Conservation (phyloP, 1,139 yeast genomes). For the Hanseniaspora gamundiae region DNA sequence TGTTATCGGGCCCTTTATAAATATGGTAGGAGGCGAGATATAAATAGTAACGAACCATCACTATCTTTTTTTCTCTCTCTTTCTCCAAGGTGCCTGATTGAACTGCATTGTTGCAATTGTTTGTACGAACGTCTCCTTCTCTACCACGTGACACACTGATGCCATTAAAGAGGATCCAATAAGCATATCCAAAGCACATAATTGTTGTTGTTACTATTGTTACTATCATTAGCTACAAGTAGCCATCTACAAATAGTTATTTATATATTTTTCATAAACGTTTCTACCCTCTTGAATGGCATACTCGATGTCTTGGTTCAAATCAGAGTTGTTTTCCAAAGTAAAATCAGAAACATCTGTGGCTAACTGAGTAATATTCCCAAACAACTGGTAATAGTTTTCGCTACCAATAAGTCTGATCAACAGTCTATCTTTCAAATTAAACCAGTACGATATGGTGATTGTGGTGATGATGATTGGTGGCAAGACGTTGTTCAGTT, state of each 20-base stretch:
- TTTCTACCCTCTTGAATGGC: not conserved
- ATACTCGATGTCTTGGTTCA: not conserved
- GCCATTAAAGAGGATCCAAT: no score
- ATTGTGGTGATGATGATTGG: constrained; percentile 17
- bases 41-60: no score
- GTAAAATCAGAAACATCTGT: not conserved
- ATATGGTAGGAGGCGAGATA: no score
- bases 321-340: not conserved
- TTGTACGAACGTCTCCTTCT: no score
- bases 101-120: no score
- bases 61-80: no score
- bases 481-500: constrained; percentile 20
- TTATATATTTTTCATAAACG: not conserved
- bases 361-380: constrained; percentile 6
- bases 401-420: constrained; percentile 22
- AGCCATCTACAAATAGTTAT: not conserved
- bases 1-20: no score
- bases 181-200: not conserved
- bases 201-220: no score
- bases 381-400: constrained; percentile 23
- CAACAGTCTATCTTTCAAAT: constrained; percentile 19
- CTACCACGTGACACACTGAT: not conserved
- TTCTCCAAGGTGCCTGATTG: no score
- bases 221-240: not conserved
- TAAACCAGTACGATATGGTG: constrained; percentile 18